Evolutionary conservation across 148 eudicot genomes (phyloP), one percentile per base, ranked within the genome.

Genomic region (Camellia japonica): DNA sequence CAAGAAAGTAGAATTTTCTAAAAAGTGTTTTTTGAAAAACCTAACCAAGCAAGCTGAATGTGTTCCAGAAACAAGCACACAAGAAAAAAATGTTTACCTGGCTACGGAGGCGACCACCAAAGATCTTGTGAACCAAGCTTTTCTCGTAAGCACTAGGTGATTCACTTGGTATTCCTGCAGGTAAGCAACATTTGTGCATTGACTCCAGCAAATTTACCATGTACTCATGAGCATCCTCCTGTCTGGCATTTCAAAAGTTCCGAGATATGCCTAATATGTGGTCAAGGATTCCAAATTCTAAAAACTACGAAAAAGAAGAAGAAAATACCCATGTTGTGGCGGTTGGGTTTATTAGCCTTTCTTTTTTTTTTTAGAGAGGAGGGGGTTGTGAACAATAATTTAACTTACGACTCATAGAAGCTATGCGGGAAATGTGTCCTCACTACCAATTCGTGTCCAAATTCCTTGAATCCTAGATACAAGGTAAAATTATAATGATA

Each of bases 221-320:
- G 90, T 91, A 96, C 76, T 96, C 99, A 84, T 96, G 99, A 18
- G 99, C 99, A 85, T 96, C 99, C 84, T 96, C 98, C 82, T 93
- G 98, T 83, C 99, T 92, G 23, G 91, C 87, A 82, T 85, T 92
- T 63, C 95, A 86, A 68, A 96, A 96, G 77, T 78, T 93, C 55
- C 94, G 90, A 64, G 98, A 93, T 90, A 96, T 90, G 76, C 89
- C 99, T 96, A 80, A 79, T 55, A 47, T 6, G 59, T 69, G 83
- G 92, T 94, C 80, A 94, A 91, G 91, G 87, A 84, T 62, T 81
- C 84, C 71, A 82, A 82, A 70, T 38, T 67, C n/a, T 38, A n/a
- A 60, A 78, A 10, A 71, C 30, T 30, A 30, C 38, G 5, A 51
- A 9, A 0, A 68, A 18, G 16, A 41, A 42, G 38, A 61, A 6